Conservation (phyloP, 2,329 filamentous ascomycete species). For the Ceratocystiopsis sp. region DNA sequence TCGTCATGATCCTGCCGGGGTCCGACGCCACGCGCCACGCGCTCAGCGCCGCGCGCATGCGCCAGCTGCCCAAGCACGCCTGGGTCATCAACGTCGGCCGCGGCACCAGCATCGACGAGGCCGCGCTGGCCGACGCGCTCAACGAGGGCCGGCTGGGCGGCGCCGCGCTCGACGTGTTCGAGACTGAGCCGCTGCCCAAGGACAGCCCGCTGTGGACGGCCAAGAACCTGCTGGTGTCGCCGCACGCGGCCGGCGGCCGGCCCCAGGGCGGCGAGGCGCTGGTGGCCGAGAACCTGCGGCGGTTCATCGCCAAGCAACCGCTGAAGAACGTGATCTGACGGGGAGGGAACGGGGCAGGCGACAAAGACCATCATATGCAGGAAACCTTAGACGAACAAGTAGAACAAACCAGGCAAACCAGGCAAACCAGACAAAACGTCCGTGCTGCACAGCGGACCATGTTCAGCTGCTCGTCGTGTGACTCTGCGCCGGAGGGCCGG, state of each 20-base stretch:
- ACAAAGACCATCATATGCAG: no score
- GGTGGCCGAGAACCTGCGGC: slow-evolving; percentile 43
- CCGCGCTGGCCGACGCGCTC: slow-evolving; percentile 28
- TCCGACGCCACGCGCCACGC: slow-evolving; percentile 22
- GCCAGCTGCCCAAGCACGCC: slow-evolving; percentile 22
- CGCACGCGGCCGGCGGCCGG: slow-evolving; percentile 33
- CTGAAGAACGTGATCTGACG: slow-evolving; percentile 30
- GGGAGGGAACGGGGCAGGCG: no score
- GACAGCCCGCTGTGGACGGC: slow-evolving; percentile 16
- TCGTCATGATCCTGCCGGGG: slow-evolving; percentile 32
- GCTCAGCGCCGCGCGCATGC: slow-evolving; percentile 22
- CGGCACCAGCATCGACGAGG: slow-evolving; percentile 31
- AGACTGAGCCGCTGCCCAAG: slow-evolving; percentile 23
- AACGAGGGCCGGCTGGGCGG: slow-evolving; percentile 26
- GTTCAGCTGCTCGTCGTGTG: no score
- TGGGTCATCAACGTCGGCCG: slow-evolving; percentile 30
- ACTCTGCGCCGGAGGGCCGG: no score
- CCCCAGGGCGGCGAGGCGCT: slow-evolving; percentile 42
- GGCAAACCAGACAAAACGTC: no score
- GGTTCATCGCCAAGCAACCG: slow-evolving; percentile 39
- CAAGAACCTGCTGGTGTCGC: slow-evolving; percentile 11
- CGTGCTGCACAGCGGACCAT: no score
- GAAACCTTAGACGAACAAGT: no score
- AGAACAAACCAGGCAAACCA: no score
- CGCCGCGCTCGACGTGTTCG: slow-evolving; percentile 32